A percentile compares a stretch with the other conserved stretches of the same genome.
Evolutionary conservation across 306 rosid species (phyloP).

Genomic region (Parietaria judaica): DNA sequence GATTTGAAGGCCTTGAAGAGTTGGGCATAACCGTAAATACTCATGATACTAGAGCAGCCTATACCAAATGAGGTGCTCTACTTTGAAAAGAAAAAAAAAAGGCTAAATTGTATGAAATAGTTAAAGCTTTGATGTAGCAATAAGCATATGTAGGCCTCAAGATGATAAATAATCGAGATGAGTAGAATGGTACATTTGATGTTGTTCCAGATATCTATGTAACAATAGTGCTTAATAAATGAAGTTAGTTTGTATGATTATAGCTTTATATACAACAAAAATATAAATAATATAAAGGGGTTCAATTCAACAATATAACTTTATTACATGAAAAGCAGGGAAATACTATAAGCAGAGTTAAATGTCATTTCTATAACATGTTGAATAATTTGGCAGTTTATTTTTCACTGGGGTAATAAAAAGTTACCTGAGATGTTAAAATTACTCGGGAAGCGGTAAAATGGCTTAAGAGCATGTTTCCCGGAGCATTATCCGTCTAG

Average conservation of each 20-base stretch:
- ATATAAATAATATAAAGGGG: neutral
- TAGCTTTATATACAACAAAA: neutral
- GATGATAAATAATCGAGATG: too few species aligned
- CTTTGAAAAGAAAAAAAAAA: neutral
- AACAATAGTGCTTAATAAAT: too few species aligned
- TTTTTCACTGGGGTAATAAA: neutral
- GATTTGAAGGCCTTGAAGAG: slow-evolving; percentile 33
- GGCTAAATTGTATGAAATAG: slow-evolving; percentile 1
- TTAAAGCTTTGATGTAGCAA: neutral
- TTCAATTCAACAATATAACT: neutral
- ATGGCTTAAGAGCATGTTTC: slow-evolving; percentile 17
- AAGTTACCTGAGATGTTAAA: slow-evolving; percentile 2
- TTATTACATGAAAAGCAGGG: neutral
- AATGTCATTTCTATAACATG: neutral
- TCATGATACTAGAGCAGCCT: slow-evolving; percentile 6
- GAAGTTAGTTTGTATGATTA: neutral
- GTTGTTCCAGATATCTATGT: neutral
- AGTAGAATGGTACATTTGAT: too few species aligned
- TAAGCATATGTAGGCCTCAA: neutral
- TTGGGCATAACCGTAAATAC: slow-evolving; percentile 26
- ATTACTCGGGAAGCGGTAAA: slow-evolving; percentile 15
- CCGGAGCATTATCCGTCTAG: slow-evolving; percentile 13
- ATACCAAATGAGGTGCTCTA: neutral
- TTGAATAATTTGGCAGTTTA: neutral
- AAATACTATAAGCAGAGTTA: neutral